Percentiles rank a stretch among this genome's conserved stretches.
phyloP scores from a whole-genome alignment of 2,329 filamentous ascomycete species.

The Pyricularia sp. region DNA sequence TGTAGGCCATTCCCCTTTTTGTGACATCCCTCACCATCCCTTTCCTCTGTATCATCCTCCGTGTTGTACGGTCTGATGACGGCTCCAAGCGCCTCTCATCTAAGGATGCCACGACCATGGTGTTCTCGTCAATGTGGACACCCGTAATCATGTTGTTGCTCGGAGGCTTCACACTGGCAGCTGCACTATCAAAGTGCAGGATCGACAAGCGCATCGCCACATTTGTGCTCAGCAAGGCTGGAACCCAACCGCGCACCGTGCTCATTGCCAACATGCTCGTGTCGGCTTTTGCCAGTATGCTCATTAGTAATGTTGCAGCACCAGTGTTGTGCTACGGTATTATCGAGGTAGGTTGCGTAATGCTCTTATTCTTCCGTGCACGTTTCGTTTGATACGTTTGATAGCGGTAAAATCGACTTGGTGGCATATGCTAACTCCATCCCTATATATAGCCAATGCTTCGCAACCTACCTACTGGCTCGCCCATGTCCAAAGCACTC shows the following conservation, averaged over 20 bases:
- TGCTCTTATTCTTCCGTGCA: constrained; percentile 3
- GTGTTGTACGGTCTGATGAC: constrained; percentile 71
- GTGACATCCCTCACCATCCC: constrained; percentile 92
- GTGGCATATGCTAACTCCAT: constrained; percentile 6
- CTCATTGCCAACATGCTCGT: constrained; percentile 98
- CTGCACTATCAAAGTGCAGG: constrained; percentile 90
- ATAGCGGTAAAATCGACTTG: not conserved
- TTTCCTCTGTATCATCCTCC: constrained; percentile 80
- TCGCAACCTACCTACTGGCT: constrained; percentile 82
- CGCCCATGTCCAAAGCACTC: constrained; percentile 87
- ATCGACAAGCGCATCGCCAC: constrained; percentile 97
- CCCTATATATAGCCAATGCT: constrained; percentile 63
- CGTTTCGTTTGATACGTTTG: no score
- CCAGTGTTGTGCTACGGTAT: constrained; percentile 97
- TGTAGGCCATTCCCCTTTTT: constrained; percentile 84
- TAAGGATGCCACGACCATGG: constrained; percentile 70
- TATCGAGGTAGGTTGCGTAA: constrained; percentile 57
- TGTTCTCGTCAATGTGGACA: constrained; percentile 97
- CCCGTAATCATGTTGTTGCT: constrained; percentile 97
- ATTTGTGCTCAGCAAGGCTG: constrained; percentile 91
- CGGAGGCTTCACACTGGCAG: constrained; percentile 91
- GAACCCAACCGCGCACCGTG: constrained; percentile 80
- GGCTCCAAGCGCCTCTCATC: constrained; percentile 64
- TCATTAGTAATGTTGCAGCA: constrained; percentile 96
- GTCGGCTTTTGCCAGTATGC: constrained; percentile 95